Percentiles rank a stretch among this genome's conserved stretches.
Evolutionary conservation across 1,284 basidiomycete species (phyloP).

Genomic region (Exsudoporus floridanus): DNA sequence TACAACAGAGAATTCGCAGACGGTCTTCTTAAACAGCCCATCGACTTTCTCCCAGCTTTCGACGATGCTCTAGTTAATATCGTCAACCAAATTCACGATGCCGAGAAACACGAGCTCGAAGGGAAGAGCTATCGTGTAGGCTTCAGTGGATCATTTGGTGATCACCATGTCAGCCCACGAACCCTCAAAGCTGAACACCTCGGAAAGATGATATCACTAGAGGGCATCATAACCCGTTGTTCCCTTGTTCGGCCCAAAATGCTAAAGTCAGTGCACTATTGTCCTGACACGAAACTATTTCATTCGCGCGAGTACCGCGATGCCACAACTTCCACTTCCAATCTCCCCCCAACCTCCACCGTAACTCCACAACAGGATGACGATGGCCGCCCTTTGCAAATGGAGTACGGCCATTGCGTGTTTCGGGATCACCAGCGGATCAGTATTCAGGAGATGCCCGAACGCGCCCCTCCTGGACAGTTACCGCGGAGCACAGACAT

Average conservation of each 20-base stretch:
- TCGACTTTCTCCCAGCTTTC: constrained; percentile 88
- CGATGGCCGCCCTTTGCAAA: constrained; percentile 83
- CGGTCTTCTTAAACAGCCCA: constrained; percentile 86
- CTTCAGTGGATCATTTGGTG: constrained; percentile 98
- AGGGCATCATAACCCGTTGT: constrained; percentile 98
- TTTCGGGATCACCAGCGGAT: constrained; percentile 98
- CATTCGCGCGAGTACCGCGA: constrained; percentile 93
- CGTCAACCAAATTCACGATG: constrained; percentile 75
- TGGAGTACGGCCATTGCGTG: constrained; percentile 90
- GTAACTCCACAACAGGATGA: constrained; percentile 91
- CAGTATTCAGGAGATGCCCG: constrained; percentile 99
- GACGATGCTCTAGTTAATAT: constrained; percentile 82
- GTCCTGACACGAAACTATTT: constrained; percentile 82
- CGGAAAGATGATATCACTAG: constrained; percentile 94
- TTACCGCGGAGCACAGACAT: constrained; percentile 95
- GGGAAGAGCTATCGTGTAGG: constrained; percentile 85
- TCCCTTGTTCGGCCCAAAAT: constrained; percentile 99
- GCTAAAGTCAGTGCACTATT: constrained; percentile 96
- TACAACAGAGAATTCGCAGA: constrained; percentile 83
- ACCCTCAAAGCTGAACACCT: constrained; percentile 88
- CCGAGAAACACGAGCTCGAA: constrained; percentile 80
- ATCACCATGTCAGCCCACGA: constrained; percentile 96
- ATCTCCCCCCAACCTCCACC: constrained; percentile 86
- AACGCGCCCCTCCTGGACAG: constrained; percentile 96
- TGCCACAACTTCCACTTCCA: constrained; percentile 82